phyloP scores from a whole-genome alignment of 768 basidiomycete species.

The Psilocybe azurescens region DNA sequence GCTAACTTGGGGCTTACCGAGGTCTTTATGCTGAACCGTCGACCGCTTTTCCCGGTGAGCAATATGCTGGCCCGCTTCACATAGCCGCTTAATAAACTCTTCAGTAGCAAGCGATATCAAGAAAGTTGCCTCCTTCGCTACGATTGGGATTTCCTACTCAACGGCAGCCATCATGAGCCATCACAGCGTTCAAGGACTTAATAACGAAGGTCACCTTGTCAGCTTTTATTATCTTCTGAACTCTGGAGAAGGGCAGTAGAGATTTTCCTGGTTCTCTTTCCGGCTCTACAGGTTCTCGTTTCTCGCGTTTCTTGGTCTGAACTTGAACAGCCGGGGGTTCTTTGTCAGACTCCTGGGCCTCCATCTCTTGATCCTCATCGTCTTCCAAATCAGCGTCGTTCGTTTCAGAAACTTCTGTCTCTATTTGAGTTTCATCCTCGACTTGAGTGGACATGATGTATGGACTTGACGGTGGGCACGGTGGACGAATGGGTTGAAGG shows the following conservation, averaged over 20 bases:
- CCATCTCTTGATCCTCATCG: conserved; percentile 4
- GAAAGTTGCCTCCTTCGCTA: conserved; percentile 80
- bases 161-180: background rate
- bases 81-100: conserved; percentile 81
- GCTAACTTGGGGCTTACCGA: conserved; percentile 55
- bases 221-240: conserved; percentile 86
- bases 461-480: background rate
- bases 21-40: conserved; percentile 79
- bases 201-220: conserved; percentile 63
- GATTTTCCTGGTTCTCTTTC: conserved; percentile 64
- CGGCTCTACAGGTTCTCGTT: conserved; percentile 30
- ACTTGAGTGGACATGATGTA: conserved; percentile 10
- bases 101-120: conserved; percentile 86
- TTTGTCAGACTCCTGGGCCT: conserved; percentile 3
- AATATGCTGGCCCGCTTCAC: conserved; percentile 70
- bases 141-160: conserved; percentile 72
- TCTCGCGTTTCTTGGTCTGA: conserved; percentile 27
- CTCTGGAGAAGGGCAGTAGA: conserved; percentile 73
- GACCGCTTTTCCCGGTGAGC: conserved; percentile 75
- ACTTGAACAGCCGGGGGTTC: background rate
- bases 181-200: background rate
- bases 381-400: conserved; percentile 8
- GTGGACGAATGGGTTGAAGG: background rate
- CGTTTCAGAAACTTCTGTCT: conserved; percentile 9
- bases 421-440: conserved; percentile 17